Evolutionary conservation across 192 early-diverging fungal species (phyloP).

Genomic region (Podila minutissima): DNA sequence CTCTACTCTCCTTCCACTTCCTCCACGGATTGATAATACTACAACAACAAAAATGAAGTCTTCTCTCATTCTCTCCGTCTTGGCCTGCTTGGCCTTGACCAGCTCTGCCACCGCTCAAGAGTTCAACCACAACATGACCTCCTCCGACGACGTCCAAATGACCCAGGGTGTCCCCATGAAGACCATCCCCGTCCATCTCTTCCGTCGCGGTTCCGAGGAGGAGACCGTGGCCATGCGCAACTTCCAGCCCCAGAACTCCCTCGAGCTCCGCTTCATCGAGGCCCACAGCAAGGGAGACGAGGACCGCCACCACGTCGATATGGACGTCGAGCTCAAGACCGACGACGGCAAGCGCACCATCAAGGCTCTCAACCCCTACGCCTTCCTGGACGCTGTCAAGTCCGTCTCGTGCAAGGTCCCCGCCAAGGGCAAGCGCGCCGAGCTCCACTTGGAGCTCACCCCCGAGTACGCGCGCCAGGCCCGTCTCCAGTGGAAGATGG

Average conservation of each 20-base stretch:
- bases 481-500: constrained; percentile 16
- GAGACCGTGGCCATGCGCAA: constrained; percentile 9
- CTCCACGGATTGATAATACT: not conserved
- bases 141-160: not conserved
- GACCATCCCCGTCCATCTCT: constrained; percentile 18
- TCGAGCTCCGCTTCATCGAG: constrained; percentile 37
- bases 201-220: constrained; percentile 8
- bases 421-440: not conserved
- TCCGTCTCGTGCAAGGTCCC: constrained; percentile 16
- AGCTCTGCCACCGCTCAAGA: constrained; percentile 3
- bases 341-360: constrained; percentile 17
- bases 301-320: constrained; percentile 36
- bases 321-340: constrained; percentile 34
- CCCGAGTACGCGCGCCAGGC: constrained; percentile 17
- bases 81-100: constrained; percentile 13
- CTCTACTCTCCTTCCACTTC: not conserved
- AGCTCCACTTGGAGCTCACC: constrained; percentile 19
- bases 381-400: constrained; percentile 33
- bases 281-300: constrained; percentile 6
- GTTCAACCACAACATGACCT: not conserved
- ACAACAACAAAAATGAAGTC: not conserved
- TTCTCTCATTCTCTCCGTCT: constrained; percentile 6
- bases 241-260: constrained; percentile 15
- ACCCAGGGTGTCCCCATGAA: constrained; percentile 25
- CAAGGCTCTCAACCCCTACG: constrained; percentile 37